Evolutionary conservation across 2,329 filamentous ascomycete genomes (phyloP).

Genomic region (Rasamsonia emersonii): DNA sequence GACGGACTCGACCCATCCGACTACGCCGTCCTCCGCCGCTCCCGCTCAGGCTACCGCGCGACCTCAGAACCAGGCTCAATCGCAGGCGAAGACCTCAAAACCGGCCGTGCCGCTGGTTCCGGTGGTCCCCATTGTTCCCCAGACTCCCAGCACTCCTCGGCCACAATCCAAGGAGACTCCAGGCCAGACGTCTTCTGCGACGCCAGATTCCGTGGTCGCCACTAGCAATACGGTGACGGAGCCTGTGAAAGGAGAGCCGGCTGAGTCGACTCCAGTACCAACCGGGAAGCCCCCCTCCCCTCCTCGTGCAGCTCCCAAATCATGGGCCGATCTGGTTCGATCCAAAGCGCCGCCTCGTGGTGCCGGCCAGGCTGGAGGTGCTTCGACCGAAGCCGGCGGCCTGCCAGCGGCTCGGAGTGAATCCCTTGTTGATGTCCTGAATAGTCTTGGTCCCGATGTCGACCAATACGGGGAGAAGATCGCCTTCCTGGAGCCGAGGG

Average conservation of each 20-base stretch:
- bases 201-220: not conserved
- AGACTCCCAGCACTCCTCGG: slow-evolving; percentile 26
- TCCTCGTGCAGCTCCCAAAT: slow-evolving; percentile 46
- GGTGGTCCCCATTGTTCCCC: slow-evolving; percentile 39
- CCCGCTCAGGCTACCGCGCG: slow-evolving; percentile 20
- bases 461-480: slow-evolving; percentile 53
- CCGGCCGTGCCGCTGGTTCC: slow-evolving; percentile 38
- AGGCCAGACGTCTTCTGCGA: slow-evolving; percentile 17
- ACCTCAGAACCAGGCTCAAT: slow-evolving; percentile 22
- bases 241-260: slow-evolving; percentile 3
- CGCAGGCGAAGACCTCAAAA: slow-evolving; percentile 26
- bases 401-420: slow-evolving; percentile 42
- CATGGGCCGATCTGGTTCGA: slow-evolving; percentile 62
- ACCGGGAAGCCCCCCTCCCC: slow-evolving; percentile 31
- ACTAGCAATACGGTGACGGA: slow-evolving; percentile 7
- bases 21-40: slow-evolving; percentile 46
- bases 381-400: slow-evolving; percentile 28
- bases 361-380: slow-evolving; percentile 19
- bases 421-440: slow-evolving; percentile 69
- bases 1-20: slow-evolving; percentile 45
- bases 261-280: slow-evolving; percentile 2
- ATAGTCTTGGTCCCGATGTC: slow-evolving; percentile 59
- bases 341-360: slow-evolving; percentile 34
- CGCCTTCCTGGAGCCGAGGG: slow-evolving; percentile 81
- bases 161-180: slow-evolving; percentile 26